These are phyloP conservation scores for Microdochium trichocladiopsis DNA, from an alignment of 2,329 filamentous ascomycete genomes.

Conservation along the genomic window DNA sequence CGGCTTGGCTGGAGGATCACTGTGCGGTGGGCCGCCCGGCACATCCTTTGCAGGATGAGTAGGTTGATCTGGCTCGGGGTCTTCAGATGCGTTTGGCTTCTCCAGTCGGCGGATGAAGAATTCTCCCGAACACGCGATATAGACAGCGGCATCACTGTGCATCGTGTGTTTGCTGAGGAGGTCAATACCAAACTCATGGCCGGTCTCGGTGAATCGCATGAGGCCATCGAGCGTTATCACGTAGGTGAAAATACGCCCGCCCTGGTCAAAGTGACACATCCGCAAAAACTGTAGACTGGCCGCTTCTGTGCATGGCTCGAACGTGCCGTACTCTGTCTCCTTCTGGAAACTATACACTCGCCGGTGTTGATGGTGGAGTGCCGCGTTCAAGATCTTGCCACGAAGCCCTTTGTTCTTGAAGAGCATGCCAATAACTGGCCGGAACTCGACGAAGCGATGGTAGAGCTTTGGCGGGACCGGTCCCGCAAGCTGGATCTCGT, in stretches of 20 bases:
- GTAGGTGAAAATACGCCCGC: conserved; percentile 84
- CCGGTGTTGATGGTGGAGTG: conserved; percentile 82
- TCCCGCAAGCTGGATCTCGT: conserved; percentile 80
- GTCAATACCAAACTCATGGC: conserved; percentile 92
- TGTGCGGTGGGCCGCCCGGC: conserved; percentile 36
- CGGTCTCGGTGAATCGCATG: conserved; percentile 89
- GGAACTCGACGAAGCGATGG: conserved; percentile 90
- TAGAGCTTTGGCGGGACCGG: conserved; percentile 77
- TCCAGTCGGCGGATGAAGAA: conserved; percentile 76
- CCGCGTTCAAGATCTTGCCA: conserved; percentile 74
- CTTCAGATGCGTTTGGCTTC: conserved; percentile 34
- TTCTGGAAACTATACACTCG: conserved; percentile 85
- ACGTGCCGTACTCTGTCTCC: conserved; percentile 64
- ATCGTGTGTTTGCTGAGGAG: conserved; percentile 92
- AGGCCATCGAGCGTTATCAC: conserved; percentile 82
- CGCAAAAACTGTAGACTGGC: conserved; percentile 77
- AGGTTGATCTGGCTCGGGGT: conserved; percentile 32
- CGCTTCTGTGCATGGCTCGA: conserved; percentile 59
- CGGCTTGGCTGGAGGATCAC: conserved; percentile 36
- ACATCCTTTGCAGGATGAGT: conserved; percentile 45
- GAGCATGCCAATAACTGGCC: conserved; percentile 82
- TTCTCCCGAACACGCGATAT: conserved; percentile 87
- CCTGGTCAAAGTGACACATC: conserved; percentile 79
- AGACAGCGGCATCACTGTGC: conserved; percentile 87
- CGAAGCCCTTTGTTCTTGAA: conserved; percentile 73